These are phyloP conservation scores for Albatrellus ellisii DNA, from an alignment of 768 basidiomycete species.

Conservation along the genomic window DNA sequence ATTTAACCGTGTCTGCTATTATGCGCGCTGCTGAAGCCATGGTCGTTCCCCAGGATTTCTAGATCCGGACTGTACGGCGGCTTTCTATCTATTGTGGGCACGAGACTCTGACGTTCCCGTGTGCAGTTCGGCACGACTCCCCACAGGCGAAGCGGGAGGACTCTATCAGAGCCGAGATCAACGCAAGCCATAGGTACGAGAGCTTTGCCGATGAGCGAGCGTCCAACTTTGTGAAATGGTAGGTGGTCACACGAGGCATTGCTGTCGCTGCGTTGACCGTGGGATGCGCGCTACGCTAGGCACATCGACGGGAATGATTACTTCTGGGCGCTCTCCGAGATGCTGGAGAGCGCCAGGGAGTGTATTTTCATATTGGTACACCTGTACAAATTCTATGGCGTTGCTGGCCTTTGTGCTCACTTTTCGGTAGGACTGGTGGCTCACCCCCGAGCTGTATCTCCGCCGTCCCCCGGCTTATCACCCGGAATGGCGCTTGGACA, in stretches of 20 bases:
- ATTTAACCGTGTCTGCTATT: background rate
- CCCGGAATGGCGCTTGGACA: conserved; percentile 83
- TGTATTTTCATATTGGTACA: conserved; percentile 77
- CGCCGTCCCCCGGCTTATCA: conserved; percentile 81
- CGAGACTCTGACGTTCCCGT: background rate
- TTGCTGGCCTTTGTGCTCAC: background rate
- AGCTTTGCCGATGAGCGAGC: conserved; percentile 69
- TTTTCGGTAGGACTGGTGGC: conserved; percentile 68
- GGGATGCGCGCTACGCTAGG: conserved; percentile 23
- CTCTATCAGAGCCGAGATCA: conserved; percentile 60
- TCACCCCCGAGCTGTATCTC: conserved; percentile 89
- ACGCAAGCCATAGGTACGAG: conserved; percentile 65
- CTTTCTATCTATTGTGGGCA: background rate
- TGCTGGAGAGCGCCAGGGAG: conserved; percentile 73
- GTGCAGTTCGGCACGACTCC: conserved; percentile 54
- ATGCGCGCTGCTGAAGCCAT: background rate
- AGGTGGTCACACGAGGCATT: conserved; percentile 8
- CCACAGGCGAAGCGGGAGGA: conserved; percentile 63
- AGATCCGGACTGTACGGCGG: conserved; percentile 12
- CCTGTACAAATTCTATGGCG: background rate
- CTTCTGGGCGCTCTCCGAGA: conserved; percentile 87
- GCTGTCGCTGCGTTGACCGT: background rate
- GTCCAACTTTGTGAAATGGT: conserved; percentile 78
- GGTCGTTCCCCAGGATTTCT: conserved; percentile 7
- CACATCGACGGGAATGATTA: conserved; percentile 96